Evolutionary conservation across 805 yeast genomes (phyloP), one percentile per base, ranked within the genome.

Genomic region (Sungouiozyma intestinalis): DNA sequence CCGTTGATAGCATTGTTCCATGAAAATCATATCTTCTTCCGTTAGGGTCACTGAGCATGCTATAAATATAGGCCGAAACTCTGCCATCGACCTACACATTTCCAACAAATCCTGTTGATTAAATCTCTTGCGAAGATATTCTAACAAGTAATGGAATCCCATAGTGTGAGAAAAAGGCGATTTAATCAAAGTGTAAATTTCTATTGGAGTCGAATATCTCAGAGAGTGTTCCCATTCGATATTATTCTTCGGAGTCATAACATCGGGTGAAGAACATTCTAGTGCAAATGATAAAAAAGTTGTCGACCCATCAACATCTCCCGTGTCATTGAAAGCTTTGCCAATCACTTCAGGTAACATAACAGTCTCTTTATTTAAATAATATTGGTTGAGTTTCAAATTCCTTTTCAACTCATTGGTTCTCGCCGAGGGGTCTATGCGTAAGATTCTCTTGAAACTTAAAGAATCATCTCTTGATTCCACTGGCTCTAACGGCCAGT

Each of bases 1-100:
- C 36, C 98, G 68, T 62, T 90, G 97, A 65, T 88, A 90, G 52
- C 95, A 85, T 65, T 90, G 94, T 58, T 90, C 98, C 82, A 92
- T 86, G 56, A 90, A 90, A 2, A 90, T 83, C 62, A 88, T 69
- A 60, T 90, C 98, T 35, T 85, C 94, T 52, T 85, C 95, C 44
- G 88, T 85, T 32, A 90, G 64, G 4, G 92, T 79, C 53, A 85
- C 83, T 33, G 94, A 85, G 53, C 94, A 84, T 3, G 97, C 96
- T 52, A 88, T 86, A 58, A 90, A 90, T 11, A 88, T 79, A 2
- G 97, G 96, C 49, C 97, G 67, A 55, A 87, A 87, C 36, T 81
- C 82, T 0, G 97, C 92, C 81, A 90, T 82, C 7, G 85, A 76
- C 54, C 81, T 79, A 1, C 95, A 87, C 79, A 92, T 81, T 42